Evolutionary conservation across 768 basidiomycete species (phyloP), one percentile per base, ranked within the genome.

Genomic region (Pleurotus sapidus): DNA sequence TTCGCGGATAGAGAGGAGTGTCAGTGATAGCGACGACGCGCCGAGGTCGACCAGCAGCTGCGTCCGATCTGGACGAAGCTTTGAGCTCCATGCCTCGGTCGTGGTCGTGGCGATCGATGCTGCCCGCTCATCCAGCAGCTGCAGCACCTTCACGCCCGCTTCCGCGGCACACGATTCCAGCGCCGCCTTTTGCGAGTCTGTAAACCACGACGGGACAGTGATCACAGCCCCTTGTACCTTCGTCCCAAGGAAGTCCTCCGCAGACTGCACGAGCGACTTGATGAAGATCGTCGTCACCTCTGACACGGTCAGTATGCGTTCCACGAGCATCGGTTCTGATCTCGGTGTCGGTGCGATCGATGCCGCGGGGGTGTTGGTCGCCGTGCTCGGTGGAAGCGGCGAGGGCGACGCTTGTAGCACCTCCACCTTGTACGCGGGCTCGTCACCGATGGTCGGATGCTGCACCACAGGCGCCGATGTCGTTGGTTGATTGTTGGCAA

Each of bases 261-360:
- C 96, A 38, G 92, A 95, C 60, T 89, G 80, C 59, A 93, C 73
- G 34, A 99, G 84, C 3, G 90, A 92, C 53, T 78, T 77, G 38
- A 99, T 79, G 82, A 96, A 98, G 64, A 95, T 83, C 40, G 88
- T 81, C 27, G 91, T 84, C 11, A 88, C 90, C 66, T 98, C 94
- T 15, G 86, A 84, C 2, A 89, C 87, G 46, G 91, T 91, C 24
- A 98, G 77, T 57, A 88, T 79, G 43, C 91, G 88, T 47, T 84
- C 82, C 1, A 76, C 78, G 7, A 79, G 79, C 9, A 79, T 74
- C n/a, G 89, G 90, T 68, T 85, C 88, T 1, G 85, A 86, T 45
- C 87, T 83, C 4, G 91, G 88, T 1, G 90, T 88, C 37, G 90
- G 79, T 30, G 83, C 77, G 53, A 81, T 77, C 0, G 89, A 89